Percentiles rank a stretch among this genome's conserved stretches.
Conservation (phyloP, 257 asterid genomes). For the Pogostemon cablin region DNA sequence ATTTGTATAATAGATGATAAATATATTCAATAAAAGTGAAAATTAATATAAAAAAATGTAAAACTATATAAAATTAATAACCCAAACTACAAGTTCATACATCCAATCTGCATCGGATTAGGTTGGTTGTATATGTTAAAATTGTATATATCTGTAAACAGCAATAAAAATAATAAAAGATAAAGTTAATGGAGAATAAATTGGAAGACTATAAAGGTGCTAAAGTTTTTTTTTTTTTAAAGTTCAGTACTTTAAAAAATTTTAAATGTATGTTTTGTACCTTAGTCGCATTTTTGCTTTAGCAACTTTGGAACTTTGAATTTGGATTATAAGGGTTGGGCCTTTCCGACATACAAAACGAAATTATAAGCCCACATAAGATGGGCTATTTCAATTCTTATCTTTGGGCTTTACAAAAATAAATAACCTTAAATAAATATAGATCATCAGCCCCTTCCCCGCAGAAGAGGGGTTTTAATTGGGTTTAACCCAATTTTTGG, state of each 20-base stretch:
- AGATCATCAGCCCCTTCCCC: too few relatives aligned
- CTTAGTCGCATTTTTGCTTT: neutral
- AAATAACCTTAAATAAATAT: too few relatives aligned
- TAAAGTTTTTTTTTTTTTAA: neutral
- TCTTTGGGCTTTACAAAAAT: neutral
- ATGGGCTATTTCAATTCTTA: neutral
- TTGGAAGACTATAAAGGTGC: neutral
- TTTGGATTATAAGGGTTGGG: neutral
- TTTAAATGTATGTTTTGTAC: neutral
- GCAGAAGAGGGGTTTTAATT: too few relatives aligned
- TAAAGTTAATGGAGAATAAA: conserved; percentile 15
- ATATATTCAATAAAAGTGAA: too few relatives aligned
- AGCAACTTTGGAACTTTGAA: neutral
- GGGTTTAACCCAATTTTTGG: too few relatives aligned
- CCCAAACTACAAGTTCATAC: too few relatives aligned
- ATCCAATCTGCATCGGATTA: too few relatives aligned
- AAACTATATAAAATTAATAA: too few relatives aligned
- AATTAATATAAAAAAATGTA: too few relatives aligned
- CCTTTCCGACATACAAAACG: neutral
- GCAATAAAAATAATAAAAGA: neutral
- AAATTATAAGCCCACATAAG: conserved; percentile 4
- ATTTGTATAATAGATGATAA: too few relatives aligned
- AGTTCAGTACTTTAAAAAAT: neutral
- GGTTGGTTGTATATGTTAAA: neutral
- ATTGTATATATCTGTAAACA: neutral